phyloP scores from a whole-genome alignment of 2,329 filamentous ascomycete species.

The Epichloe coenophiala region DNA sequence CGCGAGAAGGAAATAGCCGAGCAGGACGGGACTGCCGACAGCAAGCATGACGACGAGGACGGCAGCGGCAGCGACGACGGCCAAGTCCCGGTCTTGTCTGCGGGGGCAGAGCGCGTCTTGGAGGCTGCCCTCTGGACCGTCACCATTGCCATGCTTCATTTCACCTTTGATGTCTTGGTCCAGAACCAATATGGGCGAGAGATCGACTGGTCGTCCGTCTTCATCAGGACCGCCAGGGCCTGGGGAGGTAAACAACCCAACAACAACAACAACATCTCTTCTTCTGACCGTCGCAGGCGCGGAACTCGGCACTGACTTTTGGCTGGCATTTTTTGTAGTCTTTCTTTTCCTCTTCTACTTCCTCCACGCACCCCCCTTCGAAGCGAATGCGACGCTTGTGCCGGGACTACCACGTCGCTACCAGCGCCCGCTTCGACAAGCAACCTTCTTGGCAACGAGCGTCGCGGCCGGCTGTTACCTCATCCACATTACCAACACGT shows the following conservation, averaged over 20 bases:
- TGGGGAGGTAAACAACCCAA: constrained; percentile 31
- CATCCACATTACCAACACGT: constrained; percentile 66
- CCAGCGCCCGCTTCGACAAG: constrained; percentile 37
- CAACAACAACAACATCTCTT: not conserved
- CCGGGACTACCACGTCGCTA: constrained; percentile 33
- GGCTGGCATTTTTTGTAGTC: constrained; percentile 23
- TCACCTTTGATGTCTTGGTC: constrained; percentile 66
- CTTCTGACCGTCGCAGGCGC: no score
- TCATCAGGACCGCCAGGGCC: constrained; percentile 36
- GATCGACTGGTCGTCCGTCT: constrained; percentile 44
- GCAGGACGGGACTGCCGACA: constrained; percentile 7
- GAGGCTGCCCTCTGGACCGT: constrained; percentile 45
- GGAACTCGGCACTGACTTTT: no score
- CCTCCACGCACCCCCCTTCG: constrained; percentile 34
- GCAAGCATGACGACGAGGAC: constrained; percentile 11
- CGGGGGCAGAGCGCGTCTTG: constrained; percentile 35
- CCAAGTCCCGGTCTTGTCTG: constrained; percentile 21
- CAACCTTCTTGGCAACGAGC: constrained; percentile 50
- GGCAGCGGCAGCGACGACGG: constrained; percentile 13
- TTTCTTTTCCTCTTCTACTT: constrained; percentile 42
- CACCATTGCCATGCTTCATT: constrained; percentile 57
- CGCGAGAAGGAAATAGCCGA: constrained; percentile 20
- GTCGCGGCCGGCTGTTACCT: constrained; percentile 60
- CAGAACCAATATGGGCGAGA: constrained; percentile 65
- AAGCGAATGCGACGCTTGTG: constrained; percentile 33